Base-by-base conservation (phyloP, 1,284 basidiomycete genomes). In the Megacollybia platyphylla region DNA sequence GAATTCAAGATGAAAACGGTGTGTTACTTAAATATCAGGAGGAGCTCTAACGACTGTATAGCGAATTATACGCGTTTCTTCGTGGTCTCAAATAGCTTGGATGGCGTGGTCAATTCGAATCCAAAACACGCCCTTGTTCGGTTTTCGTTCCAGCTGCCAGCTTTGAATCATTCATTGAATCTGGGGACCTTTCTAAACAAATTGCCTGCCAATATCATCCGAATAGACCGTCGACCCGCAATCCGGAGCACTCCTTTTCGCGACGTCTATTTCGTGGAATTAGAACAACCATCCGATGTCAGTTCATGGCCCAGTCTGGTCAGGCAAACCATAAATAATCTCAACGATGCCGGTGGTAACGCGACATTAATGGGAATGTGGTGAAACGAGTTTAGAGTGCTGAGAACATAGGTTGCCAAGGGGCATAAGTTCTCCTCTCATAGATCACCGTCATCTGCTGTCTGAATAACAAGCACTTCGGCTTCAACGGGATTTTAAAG, bases 21-120 rank as follows among this genome's bases (percentile, higher is more conserved):
- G 50, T 46, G 70, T 61, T 4, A 41, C 36, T 20, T 35, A 17
- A 15, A 36, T 29, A 42, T 11, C 31, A 4, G 11, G 13, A 3
- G 6, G 8, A 11, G 31, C 31, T 34, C 31, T 34, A 11, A 34
- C 31, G 7, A 15, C 31, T 7, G 44, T 43, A 35, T 52, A 82
- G 81, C 57, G 7, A 84, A 84, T 48, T 71, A 62, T 41, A 84
- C 80, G 4, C 71, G 77, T 13, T 83, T 84, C 57, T 78, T 70
- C 49, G 57, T 79, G 39, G 45, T 81, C 45, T 58, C 69, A 3
- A 56, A 57, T 18, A 59, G 61, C 7, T 49, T 47, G 31, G 51
- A 62, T n/a, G 49, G 46, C 29, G 47, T 20, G 31, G 10, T 10
- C 40, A 13, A 8, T 20, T 4, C 24, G 11, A 10, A 24, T 32